phyloP scores from a whole-genome alignment of 2,329 filamentous ascomycete genomes.

The Chalaropsis thielavioides region DNA sequence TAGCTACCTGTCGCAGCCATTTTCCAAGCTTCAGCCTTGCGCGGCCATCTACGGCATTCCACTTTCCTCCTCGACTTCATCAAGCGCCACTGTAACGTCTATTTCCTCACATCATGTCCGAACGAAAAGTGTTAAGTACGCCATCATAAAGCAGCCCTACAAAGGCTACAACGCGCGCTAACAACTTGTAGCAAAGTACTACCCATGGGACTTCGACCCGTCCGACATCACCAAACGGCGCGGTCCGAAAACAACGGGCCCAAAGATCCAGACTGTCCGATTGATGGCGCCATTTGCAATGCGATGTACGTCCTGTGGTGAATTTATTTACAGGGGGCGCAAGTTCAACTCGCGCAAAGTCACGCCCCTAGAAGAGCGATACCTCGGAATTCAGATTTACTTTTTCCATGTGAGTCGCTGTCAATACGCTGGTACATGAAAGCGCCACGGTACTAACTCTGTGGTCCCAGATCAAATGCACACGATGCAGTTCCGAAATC shows the following conservation, averaged over 20 bases:
- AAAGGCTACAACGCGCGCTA: conserved; percentile 9
- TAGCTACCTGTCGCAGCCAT: background rate
- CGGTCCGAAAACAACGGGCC: conserved; percentile 56
- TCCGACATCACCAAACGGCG: conserved; percentile 58
- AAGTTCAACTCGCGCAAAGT: conserved; percentile 96
- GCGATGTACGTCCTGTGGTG: conserved; percentile 38
- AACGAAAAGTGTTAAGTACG: conserved; percentile 60
- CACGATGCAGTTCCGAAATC: conserved; percentile 71
- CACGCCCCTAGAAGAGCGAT: conserved; percentile 73
- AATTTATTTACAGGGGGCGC: conserved; percentile 83
- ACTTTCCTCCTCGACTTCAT: background rate
- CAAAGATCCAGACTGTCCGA: conserved; percentile 71
- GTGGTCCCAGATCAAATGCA: conserved; percentile 52
- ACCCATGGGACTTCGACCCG: conserved; percentile 78
- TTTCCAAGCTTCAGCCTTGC: conserved; percentile 6
- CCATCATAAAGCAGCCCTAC: background rate
- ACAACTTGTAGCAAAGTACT: conserved; percentile 35
- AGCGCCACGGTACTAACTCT: background rate
- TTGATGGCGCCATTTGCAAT: conserved; percentile 49
- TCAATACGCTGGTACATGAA: background rate
- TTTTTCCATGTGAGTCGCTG: conserved; percentile 49
- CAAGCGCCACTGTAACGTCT: background rate
- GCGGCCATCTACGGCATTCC: background rate
- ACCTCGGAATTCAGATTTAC: conserved; percentile 75
- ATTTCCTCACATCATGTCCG: conserved; percentile 49